Evolutionary conservation across 2,329 filamentous ascomycete species (phyloP).

Genomic region (Neofusicoccum cordaticola): DNA sequence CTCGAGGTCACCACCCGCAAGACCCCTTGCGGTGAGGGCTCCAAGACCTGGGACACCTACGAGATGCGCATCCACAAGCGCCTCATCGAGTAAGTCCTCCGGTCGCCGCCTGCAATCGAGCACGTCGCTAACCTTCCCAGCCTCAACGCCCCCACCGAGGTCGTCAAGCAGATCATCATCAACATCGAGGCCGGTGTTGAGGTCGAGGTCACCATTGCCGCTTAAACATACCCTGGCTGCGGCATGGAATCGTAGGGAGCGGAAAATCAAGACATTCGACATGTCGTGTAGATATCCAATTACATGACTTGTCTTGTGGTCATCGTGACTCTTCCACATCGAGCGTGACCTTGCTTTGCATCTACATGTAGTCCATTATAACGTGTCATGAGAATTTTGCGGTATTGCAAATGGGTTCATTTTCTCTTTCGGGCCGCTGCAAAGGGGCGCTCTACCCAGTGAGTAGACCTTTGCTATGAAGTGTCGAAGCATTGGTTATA

Average conservation of each 20-base stretch:
- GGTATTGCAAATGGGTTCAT: no score
- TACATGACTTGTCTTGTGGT: conserved; percentile 6
- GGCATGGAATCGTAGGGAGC: background rate
- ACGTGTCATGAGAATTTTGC: no score
- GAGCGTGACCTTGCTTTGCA: background rate
- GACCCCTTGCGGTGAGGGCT: conserved; percentile 99
- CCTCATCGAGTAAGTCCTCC: conserved; percentile 74
- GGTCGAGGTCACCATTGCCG: conserved; percentile 89
- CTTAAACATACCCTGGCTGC: conserved; percentile 48
- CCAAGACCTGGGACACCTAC: conserved; percentile 98
- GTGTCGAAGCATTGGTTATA: no score
- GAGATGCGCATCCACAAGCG: conserved; percentile 99
- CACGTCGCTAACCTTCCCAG: conserved; percentile 37
- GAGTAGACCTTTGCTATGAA: no score
- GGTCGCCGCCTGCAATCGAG: background rate
- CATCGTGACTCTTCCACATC: background rate
- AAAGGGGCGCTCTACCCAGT: no score
- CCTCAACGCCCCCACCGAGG: conserved; percentile 95
- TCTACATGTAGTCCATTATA: no score
- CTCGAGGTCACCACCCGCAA: conserved; percentile 97
- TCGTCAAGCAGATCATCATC: conserved; percentile 95
- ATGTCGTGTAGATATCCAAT: conserved; percentile 10
- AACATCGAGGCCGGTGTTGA: conserved; percentile 93
- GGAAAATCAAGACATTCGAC: conserved; percentile 1
- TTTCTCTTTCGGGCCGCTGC: no score